Evolutionary conservation across 1,139 yeast species (phyloP).

Genomic region (Eremothecium gossypii): DNA sequence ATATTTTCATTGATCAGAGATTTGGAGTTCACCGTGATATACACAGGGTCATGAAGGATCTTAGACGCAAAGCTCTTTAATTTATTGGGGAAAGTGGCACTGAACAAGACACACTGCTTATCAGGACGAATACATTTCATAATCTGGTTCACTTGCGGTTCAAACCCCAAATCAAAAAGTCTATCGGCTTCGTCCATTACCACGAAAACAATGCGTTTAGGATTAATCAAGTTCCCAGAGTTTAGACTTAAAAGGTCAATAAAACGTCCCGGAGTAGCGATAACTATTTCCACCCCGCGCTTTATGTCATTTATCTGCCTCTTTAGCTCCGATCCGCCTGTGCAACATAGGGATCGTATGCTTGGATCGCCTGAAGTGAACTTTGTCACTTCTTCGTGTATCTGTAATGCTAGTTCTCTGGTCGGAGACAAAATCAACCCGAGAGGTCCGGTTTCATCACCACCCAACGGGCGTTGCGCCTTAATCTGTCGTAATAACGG

Average conservation of each 20-base stretch:
- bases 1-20: conserved; percentile 81
- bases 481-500: conserved; percentile 79
- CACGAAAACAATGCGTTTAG: conserved; percentile 63
- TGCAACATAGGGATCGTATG: conserved; percentile 64
- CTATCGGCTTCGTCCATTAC: conserved; percentile 96
- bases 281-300: conserved; percentile 70
- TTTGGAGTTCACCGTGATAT: conserved; percentile 73
- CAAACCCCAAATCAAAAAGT: conserved; percentile 96
- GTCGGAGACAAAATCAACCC: conserved; percentile 86
- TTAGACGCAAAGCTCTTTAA: conserved; percentile 68
- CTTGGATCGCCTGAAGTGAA: conserved; percentile 43
- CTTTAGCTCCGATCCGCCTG: conserved; percentile 89
- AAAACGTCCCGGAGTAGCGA: conserved; percentile 93
- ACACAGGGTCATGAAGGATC: conserved; percentile 54
- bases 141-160: conserved; percentile 86
- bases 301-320: conserved; percentile 73
- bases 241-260: conserved; percentile 85
- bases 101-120: conserved; percentile 82
- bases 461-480: conserved; percentile 51
- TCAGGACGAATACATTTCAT: conserved; percentile 75
- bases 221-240: conserved; percentile 64
- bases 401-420: conserved; percentile 84
- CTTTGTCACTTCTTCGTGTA: conserved; percentile 53
- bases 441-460: conserved; percentile 58
- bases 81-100: conserved; percentile 86